Conservation (phyloP, 768 basidiomycete species). For the Pulveroboletus sp. region DNA sequence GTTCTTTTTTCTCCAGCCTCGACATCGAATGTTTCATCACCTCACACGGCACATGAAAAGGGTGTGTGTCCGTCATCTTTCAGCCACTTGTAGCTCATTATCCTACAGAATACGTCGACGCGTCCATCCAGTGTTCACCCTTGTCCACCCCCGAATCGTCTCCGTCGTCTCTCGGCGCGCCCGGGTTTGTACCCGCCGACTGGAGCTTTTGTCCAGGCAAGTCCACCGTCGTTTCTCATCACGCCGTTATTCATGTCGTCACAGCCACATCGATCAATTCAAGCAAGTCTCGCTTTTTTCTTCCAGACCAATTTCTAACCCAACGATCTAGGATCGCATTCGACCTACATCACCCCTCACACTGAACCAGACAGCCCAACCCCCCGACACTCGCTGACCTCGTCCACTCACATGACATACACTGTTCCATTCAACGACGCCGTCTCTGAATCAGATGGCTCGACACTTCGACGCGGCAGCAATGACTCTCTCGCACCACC, state of each 20-base stretch:
- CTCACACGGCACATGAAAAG: not conserved
- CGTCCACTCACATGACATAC: not conserved
- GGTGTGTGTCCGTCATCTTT: not conserved
- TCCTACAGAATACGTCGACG: conserved; percentile 11
- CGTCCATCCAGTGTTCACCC: conserved; percentile 10
- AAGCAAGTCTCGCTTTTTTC: conserved; percentile 7
- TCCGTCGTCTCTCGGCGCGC: not conserved
- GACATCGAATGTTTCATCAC: not conserved
- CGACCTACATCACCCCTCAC: not conserved
- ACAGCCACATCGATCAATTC: not conserved
- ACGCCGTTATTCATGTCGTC: not conserved
- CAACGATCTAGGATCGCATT: conserved; percentile 1
- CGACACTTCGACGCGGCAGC: no score
- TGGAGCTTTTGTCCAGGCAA: conserved; percentile 12
- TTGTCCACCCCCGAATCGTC: not conserved
- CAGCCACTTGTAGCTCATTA: not conserved
- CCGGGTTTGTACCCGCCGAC: conserved; percentile 4
- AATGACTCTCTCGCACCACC: no score
- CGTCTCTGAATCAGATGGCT: no score
- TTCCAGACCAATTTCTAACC: conserved; percentile 4
- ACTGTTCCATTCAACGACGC: not conserved
- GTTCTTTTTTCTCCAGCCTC: no score
- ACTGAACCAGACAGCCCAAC: not conserved
- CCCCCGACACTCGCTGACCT: not conserved
- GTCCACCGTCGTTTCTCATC: not conserved